These are phyloP conservation scores for Suhomyces terraborum DNA, from an alignment of 1,139 yeast species.

Conservation along the genomic window DNA sequence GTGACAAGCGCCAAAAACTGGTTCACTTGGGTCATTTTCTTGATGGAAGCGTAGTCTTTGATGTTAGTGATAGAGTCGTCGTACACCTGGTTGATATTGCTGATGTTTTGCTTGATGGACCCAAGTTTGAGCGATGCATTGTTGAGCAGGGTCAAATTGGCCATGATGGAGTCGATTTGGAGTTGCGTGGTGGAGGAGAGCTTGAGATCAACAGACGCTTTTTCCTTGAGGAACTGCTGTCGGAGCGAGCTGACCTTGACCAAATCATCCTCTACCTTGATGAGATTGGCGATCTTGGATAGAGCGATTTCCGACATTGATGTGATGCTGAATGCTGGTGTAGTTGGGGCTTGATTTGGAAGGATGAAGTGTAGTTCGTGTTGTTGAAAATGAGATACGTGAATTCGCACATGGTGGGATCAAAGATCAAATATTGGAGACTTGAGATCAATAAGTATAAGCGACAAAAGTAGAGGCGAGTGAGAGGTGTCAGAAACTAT, in stretches of 20 bases:
- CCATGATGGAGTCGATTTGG: conserved; percentile 56
- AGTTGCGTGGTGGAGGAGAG: conserved; percentile 62
- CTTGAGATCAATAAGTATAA: too few species aligned
- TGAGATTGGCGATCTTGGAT: conserved; percentile 45
- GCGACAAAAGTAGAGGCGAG: too few species aligned
- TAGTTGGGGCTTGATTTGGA: too few species aligned
- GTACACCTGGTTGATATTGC: conserved; percentile 58
- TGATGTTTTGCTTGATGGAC: conserved; percentile 55
- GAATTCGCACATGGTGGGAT: too few species aligned
- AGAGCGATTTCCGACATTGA: conserved; percentile 48
- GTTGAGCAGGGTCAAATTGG: conserved; percentile 40
- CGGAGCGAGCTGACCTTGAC: conserved; percentile 55
- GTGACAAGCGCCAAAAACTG: conserved; percentile 74
- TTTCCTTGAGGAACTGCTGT: conserved; percentile 67
- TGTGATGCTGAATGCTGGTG: background rate
- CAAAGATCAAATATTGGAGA: too few species aligned
- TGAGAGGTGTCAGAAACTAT: too few species aligned
- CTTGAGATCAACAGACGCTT: conserved; percentile 71
- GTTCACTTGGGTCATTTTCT: conserved; percentile 64
- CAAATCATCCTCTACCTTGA: conserved; percentile 58
- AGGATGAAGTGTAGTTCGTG: too few species aligned
- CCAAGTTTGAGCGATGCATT: conserved; percentile 43
- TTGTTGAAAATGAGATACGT: too few species aligned
- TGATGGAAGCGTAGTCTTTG: conserved; percentile 58
- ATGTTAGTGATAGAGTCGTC: conserved; percentile 54